A percentile compares a stretch with the other conserved stretches of the same genome.
Evolutionary conservation across 495 filamentous ascomycete species (phyloP).

Genomic region (Talaromyces thailandensis): DNA sequence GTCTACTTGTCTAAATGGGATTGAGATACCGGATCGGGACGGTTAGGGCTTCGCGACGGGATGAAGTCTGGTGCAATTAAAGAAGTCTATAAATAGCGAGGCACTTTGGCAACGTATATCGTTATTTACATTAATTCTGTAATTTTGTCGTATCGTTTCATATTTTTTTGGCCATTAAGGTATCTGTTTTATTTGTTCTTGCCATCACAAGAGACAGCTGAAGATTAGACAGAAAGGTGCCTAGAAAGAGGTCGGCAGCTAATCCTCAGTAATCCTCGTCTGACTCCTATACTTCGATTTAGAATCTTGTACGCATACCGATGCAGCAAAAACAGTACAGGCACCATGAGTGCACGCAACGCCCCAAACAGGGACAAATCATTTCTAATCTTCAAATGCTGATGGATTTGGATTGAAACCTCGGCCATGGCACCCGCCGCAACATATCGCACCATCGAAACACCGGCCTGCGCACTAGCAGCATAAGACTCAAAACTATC

Average conservation of each 20-base stretch:
- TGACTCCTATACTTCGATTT: neutral
- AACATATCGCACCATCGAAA: neutral
- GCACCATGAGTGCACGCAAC: conserved; percentile 7
- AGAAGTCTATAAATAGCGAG: too few species aligned
- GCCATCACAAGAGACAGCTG: neutral
- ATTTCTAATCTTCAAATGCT: conserved; percentile 38
- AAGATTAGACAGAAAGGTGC: too few species aligned
- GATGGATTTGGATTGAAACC: conserved; percentile 34
- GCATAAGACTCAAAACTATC: neutral
- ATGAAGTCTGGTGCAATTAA: too few species aligned
- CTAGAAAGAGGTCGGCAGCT: neutral
- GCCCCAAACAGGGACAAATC: conserved; percentile 41
- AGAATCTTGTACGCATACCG: neutral
- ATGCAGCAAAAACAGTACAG: conserved; percentile 28
- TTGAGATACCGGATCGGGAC: too few species aligned
- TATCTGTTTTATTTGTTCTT: neutral
- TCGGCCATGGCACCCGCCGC: conserved; percentile 35
- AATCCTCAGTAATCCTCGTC: neutral
- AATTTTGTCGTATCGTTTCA: too few species aligned
- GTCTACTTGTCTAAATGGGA: too few species aligned
- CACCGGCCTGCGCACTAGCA: neutral
- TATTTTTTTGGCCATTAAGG: too few species aligned
- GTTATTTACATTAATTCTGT: too few species aligned
- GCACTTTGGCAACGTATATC: too few species aligned
- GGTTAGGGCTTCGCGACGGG: too few species aligned